Evolutionary conservation across 805 yeast genomes (phyloP).

Genomic region (Candida railenensis): DNA sequence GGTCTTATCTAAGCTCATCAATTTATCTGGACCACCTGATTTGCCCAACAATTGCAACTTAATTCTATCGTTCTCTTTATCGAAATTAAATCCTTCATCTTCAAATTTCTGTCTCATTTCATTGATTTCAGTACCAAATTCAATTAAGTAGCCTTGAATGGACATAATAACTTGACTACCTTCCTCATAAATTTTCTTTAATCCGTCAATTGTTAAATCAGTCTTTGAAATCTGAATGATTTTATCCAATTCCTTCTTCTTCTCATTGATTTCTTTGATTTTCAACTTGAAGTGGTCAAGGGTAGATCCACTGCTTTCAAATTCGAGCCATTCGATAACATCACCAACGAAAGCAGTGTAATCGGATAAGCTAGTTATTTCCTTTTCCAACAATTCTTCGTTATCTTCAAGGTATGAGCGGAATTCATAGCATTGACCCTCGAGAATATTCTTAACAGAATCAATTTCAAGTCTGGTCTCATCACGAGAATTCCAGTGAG

Average conservation of each 20-base stretch:
- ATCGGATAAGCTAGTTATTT: conserved; percentile 32
- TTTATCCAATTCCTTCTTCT: conserved; percentile 25
- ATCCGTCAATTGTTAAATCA: conserved; percentile 47
- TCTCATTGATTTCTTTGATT: conserved; percentile 16
- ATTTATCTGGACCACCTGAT: conserved; percentile 19
- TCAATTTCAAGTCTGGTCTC: conserved; percentile 52
- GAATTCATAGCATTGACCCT: conserved; percentile 67
- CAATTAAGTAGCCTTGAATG: conserved; percentile 44
- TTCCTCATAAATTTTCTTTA: conserved; percentile 41
- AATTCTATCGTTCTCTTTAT: conserved; percentile 48
- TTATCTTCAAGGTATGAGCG: conserved; percentile 59
- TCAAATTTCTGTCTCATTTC: conserved; percentile 43
- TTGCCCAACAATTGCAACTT: conserved; percentile 22
- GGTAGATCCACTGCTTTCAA: conserved; percentile 56
- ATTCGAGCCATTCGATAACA: conserved; percentile 75
- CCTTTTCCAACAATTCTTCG: conserved; percentile 35
- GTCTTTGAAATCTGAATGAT: conserved; percentile 42
- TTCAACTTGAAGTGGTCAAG: conserved; percentile 25
- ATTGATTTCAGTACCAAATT: conserved; percentile 45
- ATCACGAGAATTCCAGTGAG: conserved; percentile 54
- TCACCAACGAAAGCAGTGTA: conserved; percentile 38
- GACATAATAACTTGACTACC: conserved; percentile 41
- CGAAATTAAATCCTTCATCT: conserved; percentile 48
- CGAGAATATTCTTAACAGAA: conserved; percentile 65
- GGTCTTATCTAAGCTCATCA: conserved; percentile 25